phyloP scores from a whole-genome alignment of 306 rosid species.

The Begonia masoniana region DNA sequence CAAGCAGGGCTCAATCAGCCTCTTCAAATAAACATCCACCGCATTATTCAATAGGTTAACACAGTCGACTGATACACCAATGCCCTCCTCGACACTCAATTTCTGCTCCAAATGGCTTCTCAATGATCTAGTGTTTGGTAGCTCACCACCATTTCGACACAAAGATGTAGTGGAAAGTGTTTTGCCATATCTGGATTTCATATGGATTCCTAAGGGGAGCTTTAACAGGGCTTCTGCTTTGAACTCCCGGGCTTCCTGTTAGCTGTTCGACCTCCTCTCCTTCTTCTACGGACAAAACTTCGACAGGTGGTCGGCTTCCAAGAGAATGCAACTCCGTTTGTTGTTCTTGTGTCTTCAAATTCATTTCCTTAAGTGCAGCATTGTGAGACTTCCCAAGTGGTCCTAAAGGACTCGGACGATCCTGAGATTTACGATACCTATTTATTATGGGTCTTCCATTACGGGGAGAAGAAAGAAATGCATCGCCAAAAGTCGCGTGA shows the following conservation, averaged over 20 bases:
- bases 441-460: slow-evolving; percentile 35
- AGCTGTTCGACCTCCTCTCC: slow-evolving; percentile 97
- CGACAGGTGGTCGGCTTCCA: slow-evolving; percentile 83
- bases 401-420: slow-evolving; percentile 43
- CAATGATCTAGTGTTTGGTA: slow-evolving; percentile 63
- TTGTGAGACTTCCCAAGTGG: slow-evolving; percentile 46
- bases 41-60: slow-evolving; percentile 75
- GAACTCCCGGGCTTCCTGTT: slow-evolving; percentile 76
- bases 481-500: slow-evolving; percentile 38
- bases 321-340: slow-evolving; percentile 89
- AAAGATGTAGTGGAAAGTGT: slow-evolving; percentile 34
- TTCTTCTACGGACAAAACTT: slow-evolving; percentile 81
- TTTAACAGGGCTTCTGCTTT: slow-evolving; percentile 81
- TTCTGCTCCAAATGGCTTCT: slow-evolving; percentile 56
- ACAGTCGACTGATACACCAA: slow-evolving; percentile 42
- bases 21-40: slow-evolving; percentile 72
- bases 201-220: slow-evolving; percentile 87
- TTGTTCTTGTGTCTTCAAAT: slow-evolving; percentile 54
- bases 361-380: slow-evolving; percentile 25
- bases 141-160: slow-evolving; percentile 36
- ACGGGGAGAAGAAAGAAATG: slow-evolving; percentile 28
- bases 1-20: slow-evolving; percentile 61
- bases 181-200: slow-evolving; percentile 38
- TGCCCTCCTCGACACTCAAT: slow-evolving; percentile 64
- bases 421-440: slow-evolving; percentile 32